Conservation (phyloP, 2,329 filamentous ascomycete species). For the Epichloe festucae region DNA sequence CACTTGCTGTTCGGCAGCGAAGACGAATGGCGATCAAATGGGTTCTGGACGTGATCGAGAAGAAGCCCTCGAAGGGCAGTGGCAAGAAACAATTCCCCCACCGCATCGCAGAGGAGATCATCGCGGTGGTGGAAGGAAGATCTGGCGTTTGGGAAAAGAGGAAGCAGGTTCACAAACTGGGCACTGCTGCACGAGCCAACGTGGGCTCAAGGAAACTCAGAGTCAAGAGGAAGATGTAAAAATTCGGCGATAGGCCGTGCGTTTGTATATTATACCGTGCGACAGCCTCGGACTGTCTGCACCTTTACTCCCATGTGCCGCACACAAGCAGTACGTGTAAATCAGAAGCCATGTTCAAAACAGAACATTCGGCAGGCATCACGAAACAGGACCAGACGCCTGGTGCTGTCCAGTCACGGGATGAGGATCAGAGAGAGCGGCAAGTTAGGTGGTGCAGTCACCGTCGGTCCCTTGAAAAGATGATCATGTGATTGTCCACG, state of each 20-base stretch:
- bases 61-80: constrained; percentile 59
- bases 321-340: neutral
- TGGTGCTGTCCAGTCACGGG: too few relatives aligned
- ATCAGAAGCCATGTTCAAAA: neutral
- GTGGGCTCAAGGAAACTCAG: constrained; percentile 28
- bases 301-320: neutral
- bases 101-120: constrained; percentile 72
- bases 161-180: constrained; percentile 64
- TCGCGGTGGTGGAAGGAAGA: constrained; percentile 76
- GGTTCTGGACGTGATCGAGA: constrained; percentile 77
- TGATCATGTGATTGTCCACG: constrained; percentile 6
- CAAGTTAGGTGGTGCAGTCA: too few relatives aligned
- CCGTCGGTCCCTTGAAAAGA: neutral
- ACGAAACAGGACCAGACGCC: too few relatives aligned
- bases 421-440: too few relatives aligned
- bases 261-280: neutral
- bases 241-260: neutral
- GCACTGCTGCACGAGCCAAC: constrained; percentile 67
- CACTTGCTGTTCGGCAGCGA: constrained; percentile 61
- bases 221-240: constrained; percentile 22
- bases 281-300: neutral
- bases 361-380: too few relatives aligned
- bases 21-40: constrained; percentile 70
- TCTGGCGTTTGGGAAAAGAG: constrained; percentile 78
- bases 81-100: constrained; percentile 58